These are phyloP conservation scores for Penstemon davidsonii DNA, from an alignment of 257 asterid genomes.

Conservation along the genomic window DNA sequence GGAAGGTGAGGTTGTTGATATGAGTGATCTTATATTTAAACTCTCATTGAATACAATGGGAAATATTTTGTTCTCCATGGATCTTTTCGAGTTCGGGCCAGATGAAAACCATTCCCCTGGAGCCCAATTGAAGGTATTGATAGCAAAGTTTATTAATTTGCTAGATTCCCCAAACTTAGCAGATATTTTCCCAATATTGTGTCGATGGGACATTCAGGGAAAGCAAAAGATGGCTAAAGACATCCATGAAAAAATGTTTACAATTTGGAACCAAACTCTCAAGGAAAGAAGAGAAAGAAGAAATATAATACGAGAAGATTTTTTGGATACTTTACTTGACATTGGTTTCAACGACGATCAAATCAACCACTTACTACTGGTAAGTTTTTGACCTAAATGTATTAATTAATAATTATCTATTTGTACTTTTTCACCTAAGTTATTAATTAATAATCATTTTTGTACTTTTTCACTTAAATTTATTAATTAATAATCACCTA, in stretches of 20 bases:
- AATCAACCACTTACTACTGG: constrained; percentile 1
- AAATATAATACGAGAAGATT: not conserved
- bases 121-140: not conserved
- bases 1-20: not conserved
- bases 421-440: too few species aligned
- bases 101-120: too few species aligned
- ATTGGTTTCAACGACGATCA: constrained; percentile 1
- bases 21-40: too few species aligned
- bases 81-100: too few species aligned
- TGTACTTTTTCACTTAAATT: too few species aligned
- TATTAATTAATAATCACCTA: too few species aligned
- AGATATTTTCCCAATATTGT: not conserved
- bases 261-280: not conserved
- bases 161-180: constrained; percentile 2
- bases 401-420: too few species aligned
- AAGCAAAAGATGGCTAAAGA: not conserved
- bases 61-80: not conserved
- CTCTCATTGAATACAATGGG: not conserved
- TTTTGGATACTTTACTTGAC: constrained; percentile 10
- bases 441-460: too few species aligned
- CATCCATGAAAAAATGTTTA: not conserved
- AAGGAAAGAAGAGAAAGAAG: not conserved
- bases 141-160: not conserved
- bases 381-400: not conserved
- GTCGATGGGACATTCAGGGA: not conserved